Evolutionary conservation across 2,329 filamentous ascomycete genomes (phyloP), one percentile per base, ranked within the genome.

Genomic region (Calonectria pteridis): DNA sequence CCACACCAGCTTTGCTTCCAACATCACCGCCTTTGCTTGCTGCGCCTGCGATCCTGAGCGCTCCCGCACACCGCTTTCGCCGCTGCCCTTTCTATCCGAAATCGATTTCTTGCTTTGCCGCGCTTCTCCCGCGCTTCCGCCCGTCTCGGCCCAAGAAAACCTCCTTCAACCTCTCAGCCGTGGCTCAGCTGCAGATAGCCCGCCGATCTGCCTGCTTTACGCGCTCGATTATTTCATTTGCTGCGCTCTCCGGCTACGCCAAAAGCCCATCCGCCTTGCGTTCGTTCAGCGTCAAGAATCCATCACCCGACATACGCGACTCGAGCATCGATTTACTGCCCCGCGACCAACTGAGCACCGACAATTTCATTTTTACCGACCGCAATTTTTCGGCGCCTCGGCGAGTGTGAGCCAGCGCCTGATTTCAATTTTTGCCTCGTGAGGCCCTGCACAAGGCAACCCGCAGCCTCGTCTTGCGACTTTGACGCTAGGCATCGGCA

Each of bases 401-500:
- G 37, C 55, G 64, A 75, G 71, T 72, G 40, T 64, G 31, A 55
- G n/a, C 53, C 40, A 37, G 33, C 18, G 29, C 64, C n/a, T 33
- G 26, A 37, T 64, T 28, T 28, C 35, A 46, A 63, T 28, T 68
- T 40, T 66, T n/a, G 71, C 72, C 28, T 76, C 72, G 69, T 69
- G 50, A 53, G 66, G 46, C 55, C 29, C 35, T 53, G 28, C 51
- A 26, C 31, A 74, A 77, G 70, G 67, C 63, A 51, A 50, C 59
- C 71, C 26, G 62, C 64, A 78, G 55, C 73, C 72, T 72, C 68
- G 64, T 73, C 64, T 69, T 63, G 68, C 62, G 53, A 72, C 74
- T 40, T 66, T 55, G 51, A 72, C 64, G 78, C 73, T 66, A 76
- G 74, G 76, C 76, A 77, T 72, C 71, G 77, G 77, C 29, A 77